Base-by-base conservation (phyloP, 441 rosid genomes). In the Populus hybrid region DNA sequence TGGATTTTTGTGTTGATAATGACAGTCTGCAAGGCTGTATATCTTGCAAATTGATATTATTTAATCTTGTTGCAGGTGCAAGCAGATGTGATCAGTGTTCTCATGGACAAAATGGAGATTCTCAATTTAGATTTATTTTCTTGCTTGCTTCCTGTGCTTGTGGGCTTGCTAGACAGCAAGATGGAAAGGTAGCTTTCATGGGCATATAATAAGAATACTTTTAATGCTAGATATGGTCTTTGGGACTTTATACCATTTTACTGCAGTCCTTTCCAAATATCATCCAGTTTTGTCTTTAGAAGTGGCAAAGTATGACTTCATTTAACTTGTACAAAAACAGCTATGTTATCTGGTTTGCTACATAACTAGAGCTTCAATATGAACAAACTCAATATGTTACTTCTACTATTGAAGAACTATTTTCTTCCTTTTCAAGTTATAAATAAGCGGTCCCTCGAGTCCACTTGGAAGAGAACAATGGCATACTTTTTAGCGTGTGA, bases 161-260 rank as follows among this genome's bases (percentile, higher is more conserved):
- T 90, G 79, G 90, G 95, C 84, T 86, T 97, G 81, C 87, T 97
- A 65, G 93, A 94, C 84, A 92, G 99, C 88, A 92, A 88, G 81
- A 85, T 82, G 77, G 99, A 97, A 78, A 94, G 99, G 98, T 97
- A 89, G 75, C 74, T 78, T 21, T 71, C 50, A 31, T 9, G n/a
- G 50, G 28, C 40, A 69, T 38, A 24, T 65, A 26, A 9, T 50
- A 9, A 29, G 24, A 9, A 26, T 61, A 69, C 76, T 79, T 64
- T 26, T 69, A 31, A 77, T 79, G 53, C 75, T 76, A 31, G 61
- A 36, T n/a, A 24, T 72, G 31, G 64, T 35, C 66, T 9, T 26
- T 75, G 35, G n/a, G 59, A 70, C 65, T 42, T 64, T 33, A n/a
- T 65, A 29, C 69, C 68, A 31, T 68, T n/a, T 50, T 56, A 29